A percentile compares a stretch with the other conserved stretches of the same genome.
Evolutionary conservation across 306 rosid genomes (phyloP).

Genomic region (Citrullus amarus): DNA sequence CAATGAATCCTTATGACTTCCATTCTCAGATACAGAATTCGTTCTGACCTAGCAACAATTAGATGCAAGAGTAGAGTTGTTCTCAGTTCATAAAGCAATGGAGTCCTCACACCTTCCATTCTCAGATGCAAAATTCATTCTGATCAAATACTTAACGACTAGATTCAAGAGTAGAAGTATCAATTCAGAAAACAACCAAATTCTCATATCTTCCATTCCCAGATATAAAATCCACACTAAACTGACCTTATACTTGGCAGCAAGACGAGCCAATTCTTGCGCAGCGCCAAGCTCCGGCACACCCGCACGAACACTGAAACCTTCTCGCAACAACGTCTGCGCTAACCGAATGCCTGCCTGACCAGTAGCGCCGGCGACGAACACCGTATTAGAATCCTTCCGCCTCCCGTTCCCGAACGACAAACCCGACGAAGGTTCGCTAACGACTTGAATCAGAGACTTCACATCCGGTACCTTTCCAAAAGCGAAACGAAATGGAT

Average conservation of each 20-base stretch:
- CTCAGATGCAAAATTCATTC: not conserved
- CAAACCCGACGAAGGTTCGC: slow-evolving; percentile 38
- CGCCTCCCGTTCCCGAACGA: slow-evolving; percentile 53
- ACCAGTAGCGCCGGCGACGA: slow-evolving; percentile 83
- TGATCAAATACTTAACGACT: slow-evolving; percentile 42
- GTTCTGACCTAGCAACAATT: slow-evolving; percentile 18
- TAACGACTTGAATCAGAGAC: slow-evolving; percentile 51
- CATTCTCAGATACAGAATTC: not conserved
- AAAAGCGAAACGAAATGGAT: slow-evolving; percentile 45
- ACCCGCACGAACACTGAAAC: slow-evolving; percentile 85
- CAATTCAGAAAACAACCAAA: not conserved
- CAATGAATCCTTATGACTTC: not conserved
- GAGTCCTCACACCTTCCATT: not conserved
- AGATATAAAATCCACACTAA: not conserved
- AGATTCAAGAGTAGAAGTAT: not conserved
- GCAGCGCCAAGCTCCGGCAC: slow-evolving; percentile 77
- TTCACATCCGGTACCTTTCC: slow-evolving; percentile 60
- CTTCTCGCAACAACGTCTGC: slow-evolving; percentile 59
- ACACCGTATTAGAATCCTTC: slow-evolving; percentile 68
- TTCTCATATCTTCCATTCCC: not conserved
- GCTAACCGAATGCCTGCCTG: slow-evolving; percentile 83
- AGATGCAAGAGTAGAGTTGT: not conserved
- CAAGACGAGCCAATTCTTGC: slow-evolving; percentile 83
- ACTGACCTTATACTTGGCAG: slow-evolving; percentile 67
- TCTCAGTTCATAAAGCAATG: not conserved